phyloP scores from a whole-genome alignment of 2,329 filamentous ascomycete genomes.

The Nemania serpens region DNA sequence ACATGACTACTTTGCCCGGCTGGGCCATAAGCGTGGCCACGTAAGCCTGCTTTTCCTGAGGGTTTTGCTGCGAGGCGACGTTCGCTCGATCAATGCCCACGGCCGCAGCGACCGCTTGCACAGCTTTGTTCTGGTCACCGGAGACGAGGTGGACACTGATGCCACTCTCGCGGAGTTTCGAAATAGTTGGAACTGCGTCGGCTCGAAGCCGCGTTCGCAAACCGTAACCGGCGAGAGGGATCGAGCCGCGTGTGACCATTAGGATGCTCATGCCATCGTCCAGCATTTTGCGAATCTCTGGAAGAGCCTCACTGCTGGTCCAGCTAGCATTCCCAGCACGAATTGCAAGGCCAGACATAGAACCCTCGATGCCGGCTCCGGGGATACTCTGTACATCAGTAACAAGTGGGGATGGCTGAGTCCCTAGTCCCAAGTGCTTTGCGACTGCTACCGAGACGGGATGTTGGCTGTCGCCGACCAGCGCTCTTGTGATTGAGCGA shows the following conservation, averaged over 20 bases:
- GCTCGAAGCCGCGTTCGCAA: conserved; percentile 53
- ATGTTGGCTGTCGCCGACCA: conserved; percentile 54
- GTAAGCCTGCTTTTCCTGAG: conserved; percentile 53
- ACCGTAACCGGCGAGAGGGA: conserved; percentile 48
- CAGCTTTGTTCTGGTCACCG: conserved; percentile 58
- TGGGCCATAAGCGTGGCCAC: conserved; percentile 45
- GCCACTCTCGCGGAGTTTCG: conserved; percentile 43
- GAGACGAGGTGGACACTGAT: conserved; percentile 55
- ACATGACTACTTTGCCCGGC: conserved; percentile 56
- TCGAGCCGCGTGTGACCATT: conserved; percentile 49
- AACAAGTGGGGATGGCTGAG: conserved; percentile 31
- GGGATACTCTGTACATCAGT: conserved; percentile 45
- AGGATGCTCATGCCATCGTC: conserved; percentile 49
- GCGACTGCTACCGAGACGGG: conserved; percentile 54
- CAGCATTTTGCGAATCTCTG: conserved; percentile 44
- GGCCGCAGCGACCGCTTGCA: conserved; percentile 46
- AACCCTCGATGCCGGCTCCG: conserved; percentile 53
- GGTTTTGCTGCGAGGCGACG: conserved; percentile 49
- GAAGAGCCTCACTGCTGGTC: conserved; percentile 44
- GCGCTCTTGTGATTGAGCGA: conserved; percentile 37
- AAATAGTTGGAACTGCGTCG: conserved; percentile 47
- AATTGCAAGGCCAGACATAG: conserved; percentile 37
- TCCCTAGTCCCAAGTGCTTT: conserved; percentile 37
- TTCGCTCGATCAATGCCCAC: conserved; percentile 47
- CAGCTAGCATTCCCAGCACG: conserved; percentile 57